Conservation (phyloP, 768 basidiomycete genomes). For the Kwoniella heveanensis region DNA sequence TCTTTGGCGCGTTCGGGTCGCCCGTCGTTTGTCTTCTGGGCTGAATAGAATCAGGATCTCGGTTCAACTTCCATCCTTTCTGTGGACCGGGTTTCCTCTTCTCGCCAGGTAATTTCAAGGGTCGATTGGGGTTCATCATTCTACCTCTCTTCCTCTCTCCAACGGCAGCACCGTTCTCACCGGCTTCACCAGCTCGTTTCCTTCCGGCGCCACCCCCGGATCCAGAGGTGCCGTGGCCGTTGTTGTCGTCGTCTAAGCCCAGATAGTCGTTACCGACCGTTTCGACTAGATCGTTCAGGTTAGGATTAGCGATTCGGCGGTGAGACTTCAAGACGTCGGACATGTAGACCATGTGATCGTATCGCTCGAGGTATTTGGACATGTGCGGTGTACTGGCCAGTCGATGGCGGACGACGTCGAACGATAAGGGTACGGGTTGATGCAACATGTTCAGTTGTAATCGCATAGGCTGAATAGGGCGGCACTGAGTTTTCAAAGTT, state of each 20-base stretch:
- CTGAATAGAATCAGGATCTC: conserved; percentile 10
- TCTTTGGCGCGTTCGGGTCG: conserved; percentile 15
- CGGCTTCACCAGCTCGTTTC: conserved; percentile 13
- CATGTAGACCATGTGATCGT: conserved; percentile 43
- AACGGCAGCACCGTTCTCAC: neutral
- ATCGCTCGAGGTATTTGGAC: conserved; percentile 42
- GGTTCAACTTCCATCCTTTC: conserved; percentile 42
- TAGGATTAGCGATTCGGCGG: conserved; percentile 25
- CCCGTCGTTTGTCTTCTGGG: neutral
- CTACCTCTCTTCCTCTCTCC: conserved; percentile 11
- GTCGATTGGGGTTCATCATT: neutral
- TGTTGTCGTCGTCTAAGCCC: conserved; percentile 33
- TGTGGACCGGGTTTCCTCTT: conserved; percentile 42
- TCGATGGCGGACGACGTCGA: conserved; percentile 36
- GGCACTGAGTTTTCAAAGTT: conserved; percentile 30
- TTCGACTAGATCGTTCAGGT: conserved; percentile 34
- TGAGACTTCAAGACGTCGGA: conserved; percentile 19
- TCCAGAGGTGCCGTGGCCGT: neutral
- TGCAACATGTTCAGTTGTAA: conserved; percentile 13
- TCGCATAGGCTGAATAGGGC: conserved; percentile 37
- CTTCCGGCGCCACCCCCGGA: conserved; percentile 6
- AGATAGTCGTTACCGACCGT: conserved; percentile 38
- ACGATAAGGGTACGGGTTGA: conserved; percentile 26
- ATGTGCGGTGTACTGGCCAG: conserved; percentile 25
- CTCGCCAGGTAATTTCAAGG: conserved; percentile 15